These are phyloP conservation scores for Eimeria acervulina DNA, from an alignment of 169 alveolate genomes.

Conservation along the genomic window DNA sequence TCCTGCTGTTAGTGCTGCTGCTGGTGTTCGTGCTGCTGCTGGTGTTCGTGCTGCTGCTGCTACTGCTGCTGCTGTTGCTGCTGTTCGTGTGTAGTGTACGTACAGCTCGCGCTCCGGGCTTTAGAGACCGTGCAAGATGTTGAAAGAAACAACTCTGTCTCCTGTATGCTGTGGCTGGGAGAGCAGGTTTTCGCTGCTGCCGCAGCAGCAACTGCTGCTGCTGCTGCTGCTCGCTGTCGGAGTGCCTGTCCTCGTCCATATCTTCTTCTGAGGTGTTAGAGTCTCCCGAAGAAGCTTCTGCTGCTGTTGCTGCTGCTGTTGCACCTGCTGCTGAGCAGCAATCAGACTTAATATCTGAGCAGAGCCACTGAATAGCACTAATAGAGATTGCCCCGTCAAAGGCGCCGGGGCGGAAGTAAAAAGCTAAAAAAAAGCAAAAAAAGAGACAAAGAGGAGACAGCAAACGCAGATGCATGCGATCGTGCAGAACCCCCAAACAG, in stretches of 20 bases:
- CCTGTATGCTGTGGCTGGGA: background rate
- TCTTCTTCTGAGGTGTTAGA: background rate
- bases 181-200: conserved; percentile 31
- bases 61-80: no score
- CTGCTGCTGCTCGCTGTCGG: conserved; percentile 1
- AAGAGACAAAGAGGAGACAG: background rate
- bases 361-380: conserved; percentile 97
- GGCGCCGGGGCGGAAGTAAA: conserved; percentile 94
- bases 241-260: conserved; percentile 5
- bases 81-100: no score
- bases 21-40: no score
- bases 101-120: conserved; percentile 34
- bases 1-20: no score
- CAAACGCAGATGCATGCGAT: no score
- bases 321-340: background rate
- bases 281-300: background rate
- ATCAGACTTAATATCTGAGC: conserved; percentile 91
- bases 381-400: conserved; percentile 96
- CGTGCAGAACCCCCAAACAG: background rate
- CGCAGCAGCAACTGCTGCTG: conserved; percentile 25
- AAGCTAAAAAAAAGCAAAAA: conserved; percentile 38
- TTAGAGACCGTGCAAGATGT: conserved; percentile 7
- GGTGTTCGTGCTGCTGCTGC: no score
- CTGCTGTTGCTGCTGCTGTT: background rate
- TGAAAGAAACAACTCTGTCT: conserved; percentile 23